A percentile compares a stretch with the other conserved stretches of the same genome.
Conservation (phyloP, 768 basidiomycete species). For the Phylloporus sp. region DNA sequence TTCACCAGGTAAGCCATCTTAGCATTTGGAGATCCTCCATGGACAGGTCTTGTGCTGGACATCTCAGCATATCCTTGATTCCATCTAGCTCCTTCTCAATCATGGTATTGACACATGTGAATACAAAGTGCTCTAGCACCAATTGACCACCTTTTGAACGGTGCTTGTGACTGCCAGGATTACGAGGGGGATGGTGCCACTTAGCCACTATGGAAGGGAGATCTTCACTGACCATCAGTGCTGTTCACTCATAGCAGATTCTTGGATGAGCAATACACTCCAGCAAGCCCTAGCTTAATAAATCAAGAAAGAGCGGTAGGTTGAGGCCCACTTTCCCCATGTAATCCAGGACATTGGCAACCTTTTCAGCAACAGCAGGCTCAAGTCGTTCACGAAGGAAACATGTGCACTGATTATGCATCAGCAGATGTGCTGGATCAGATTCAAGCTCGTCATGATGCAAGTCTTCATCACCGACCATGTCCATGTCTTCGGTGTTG, state of each 20-base stretch:
- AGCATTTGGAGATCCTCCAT: background rate
- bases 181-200: background rate
- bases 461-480: too few relatives aligned
- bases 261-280: background rate
- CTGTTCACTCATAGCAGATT: background rate
- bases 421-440: too few relatives aligned
- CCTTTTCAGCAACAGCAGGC: too few relatives aligned
- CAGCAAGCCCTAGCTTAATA: too few relatives aligned
- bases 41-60: background rate
- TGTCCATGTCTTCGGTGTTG: too few relatives aligned
- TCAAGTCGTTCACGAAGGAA: too few relatives aligned
- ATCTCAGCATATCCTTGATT: background rate
- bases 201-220: background rate
- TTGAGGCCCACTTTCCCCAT: too few relatives aligned
- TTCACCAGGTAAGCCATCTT: too few relatives aligned
- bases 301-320: too few relatives aligned
- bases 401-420: too few relatives aligned
- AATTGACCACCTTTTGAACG: background rate
- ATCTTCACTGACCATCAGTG: background rate
- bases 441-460: too few relatives aligned
- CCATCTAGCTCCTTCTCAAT: background rate
- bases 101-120: background rate
- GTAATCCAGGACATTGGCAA: too few relatives aligned
- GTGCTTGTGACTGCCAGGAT: background rate
- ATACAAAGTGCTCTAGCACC: background rate